Base-by-base conservation (phyloP, 768 basidiomycete genomes). In the Rhodotorula toruloides region DNA sequence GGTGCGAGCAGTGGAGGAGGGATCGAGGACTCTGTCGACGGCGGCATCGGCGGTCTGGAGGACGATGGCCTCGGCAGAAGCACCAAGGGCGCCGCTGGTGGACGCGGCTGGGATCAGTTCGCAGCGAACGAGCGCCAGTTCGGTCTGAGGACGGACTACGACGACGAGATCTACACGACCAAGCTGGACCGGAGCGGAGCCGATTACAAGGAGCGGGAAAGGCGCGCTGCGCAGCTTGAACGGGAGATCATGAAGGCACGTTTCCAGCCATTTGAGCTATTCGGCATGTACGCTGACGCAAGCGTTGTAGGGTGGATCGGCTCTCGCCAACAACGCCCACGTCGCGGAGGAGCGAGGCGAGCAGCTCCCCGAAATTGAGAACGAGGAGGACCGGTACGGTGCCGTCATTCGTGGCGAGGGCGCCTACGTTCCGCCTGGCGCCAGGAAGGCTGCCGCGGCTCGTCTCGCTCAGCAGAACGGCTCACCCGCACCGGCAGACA, bases 371-470 rank as follows among this genome's bases (percentile, higher is more conserved):
- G 87, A 88, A 70, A 86, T 83, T 64, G 87, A 85, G 46, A 91
- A 93, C 76, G 96, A 99, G 80, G 96, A 99, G 78, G 94, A 98
- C 80, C 93, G 90, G 78, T 98, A 91, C 76, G 89, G 89, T 62
- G 92, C 91, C 34, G 96, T 98, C 37, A 86, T 89, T 55, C 88
- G 96, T 62, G 83, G 86, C 39, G 82, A 87, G 25, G 88, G 88
- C 74, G 94, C 93, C 32, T 99, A 99, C 76, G 84, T 98, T 44
- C 96, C 96, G 52, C 94, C 94, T 4, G 90, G 87, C 66, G 91
- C 92, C 43, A 84, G 93, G 85, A 83, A 77, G 63, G 65, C 53
- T 22, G 68, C 62, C 12, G 63, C 66, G 25, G 59, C 70, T 13
- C 60, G 58, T 34, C 39, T 67, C 55, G 29, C 13, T 21, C 21